These are phyloP conservation scores for Ustilago hordei DNA, from an alignment of 1,284 basidiomycete species.

Conservation along the genomic window DNA sequence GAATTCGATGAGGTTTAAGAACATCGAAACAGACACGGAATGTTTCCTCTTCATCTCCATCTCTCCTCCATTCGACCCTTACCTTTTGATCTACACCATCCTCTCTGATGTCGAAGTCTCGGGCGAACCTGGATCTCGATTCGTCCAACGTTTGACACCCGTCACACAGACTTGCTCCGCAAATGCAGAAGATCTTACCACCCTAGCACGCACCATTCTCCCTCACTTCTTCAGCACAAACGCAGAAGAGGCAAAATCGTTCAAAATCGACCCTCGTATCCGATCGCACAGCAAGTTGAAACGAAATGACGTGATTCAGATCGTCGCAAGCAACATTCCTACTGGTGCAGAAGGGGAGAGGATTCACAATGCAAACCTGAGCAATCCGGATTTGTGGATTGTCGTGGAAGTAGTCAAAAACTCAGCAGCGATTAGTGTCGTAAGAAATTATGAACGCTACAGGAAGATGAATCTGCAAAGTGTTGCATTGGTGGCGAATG, in stretches of 20 bases:
- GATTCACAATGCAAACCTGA: constrained; percentile 55
- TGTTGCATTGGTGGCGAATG: constrained; percentile 40
- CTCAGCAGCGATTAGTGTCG: constrained; percentile 55
- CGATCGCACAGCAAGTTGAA: constrained; percentile 54
- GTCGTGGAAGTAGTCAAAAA: constrained; percentile 62
- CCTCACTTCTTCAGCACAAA: constrained; percentile 32
- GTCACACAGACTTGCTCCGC: constrained; percentile 43
- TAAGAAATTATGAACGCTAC: constrained; percentile 48
- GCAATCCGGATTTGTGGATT: constrained; percentile 53
- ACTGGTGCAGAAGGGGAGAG: constrained; percentile 13
- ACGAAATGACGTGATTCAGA: constrained; percentile 54
- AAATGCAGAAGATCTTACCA: constrained; percentile 27
- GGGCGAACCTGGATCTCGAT: constrained; percentile 55
- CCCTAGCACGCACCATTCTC: constrained; percentile 32
- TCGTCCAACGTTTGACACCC: constrained; percentile 52
- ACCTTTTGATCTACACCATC: constrained; percentile 40
- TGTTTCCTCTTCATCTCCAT: constrained; percentile 54
- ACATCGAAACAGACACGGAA: constrained; percentile 54
- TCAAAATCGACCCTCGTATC: constrained; percentile 63
- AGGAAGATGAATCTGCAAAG: constrained; percentile 58
- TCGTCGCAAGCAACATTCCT: constrained; percentile 51
- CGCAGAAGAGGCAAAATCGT: constrained; percentile 25
- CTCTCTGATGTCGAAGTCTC: constrained; percentile 51
- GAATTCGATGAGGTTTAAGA: constrained; percentile 25
- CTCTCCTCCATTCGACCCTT: constrained; percentile 40